These are phyloP conservation scores for Vanrija humicola DNA, from an alignment of 1,284 basidiomycete species.

Conservation along the genomic window DNA sequence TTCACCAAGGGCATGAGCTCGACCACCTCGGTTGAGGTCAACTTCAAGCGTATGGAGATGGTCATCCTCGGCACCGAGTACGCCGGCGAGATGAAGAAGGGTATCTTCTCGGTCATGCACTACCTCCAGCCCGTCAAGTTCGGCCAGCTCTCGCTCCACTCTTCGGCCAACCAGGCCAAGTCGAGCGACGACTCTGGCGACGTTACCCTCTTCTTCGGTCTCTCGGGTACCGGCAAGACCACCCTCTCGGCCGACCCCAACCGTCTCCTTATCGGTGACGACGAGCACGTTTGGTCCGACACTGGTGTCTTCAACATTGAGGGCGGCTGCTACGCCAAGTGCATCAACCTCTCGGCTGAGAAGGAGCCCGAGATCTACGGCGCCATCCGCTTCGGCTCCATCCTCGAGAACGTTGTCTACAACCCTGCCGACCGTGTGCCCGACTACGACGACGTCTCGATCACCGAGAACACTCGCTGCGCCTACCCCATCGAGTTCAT, in stretches of 20 bases:
- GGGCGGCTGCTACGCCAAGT: slow-evolving; percentile 99
- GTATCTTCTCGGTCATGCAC: slow-evolving; percentile 99
- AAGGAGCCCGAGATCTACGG: slow-evolving; percentile 97
- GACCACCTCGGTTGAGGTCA: slow-evolving; percentile 97
- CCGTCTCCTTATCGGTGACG: slow-evolving; percentile 89
- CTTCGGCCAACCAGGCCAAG: slow-evolving; percentile 76
- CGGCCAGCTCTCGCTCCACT: slow-evolving; percentile 95
- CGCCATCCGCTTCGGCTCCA: slow-evolving; percentile 91
- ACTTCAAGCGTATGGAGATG: slow-evolving; percentile 99
- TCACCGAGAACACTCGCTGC: slow-evolving; percentile 99
- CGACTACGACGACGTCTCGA: slow-evolving; percentile 93
- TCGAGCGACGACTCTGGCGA: slow-evolving; percentile 70
- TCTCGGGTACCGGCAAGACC: slow-evolving; percentile 98
- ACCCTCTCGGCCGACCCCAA: slow-evolving; percentile 90
- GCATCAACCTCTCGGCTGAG: slow-evolving; percentile 90
- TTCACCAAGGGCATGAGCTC: slow-evolving; percentile 99
- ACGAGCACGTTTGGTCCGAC: slow-evolving; percentile 98
- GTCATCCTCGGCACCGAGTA: slow-evolving; percentile 99
- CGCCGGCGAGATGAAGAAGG: slow-evolving; percentile 99
- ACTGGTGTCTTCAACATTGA: slow-evolving; percentile 99
- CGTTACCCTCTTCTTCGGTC: slow-evolving; percentile 98
- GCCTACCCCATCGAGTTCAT: slow-evolving; percentile 98
- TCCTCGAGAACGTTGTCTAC: slow-evolving; percentile 99
- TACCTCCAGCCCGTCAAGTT: slow-evolving; percentile 99
- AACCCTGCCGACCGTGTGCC: slow-evolving; percentile 79